These are phyloP conservation scores for Naganishia friedmannii DNA, from an alignment of 768 basidiomycete species.

Conservation along the genomic window DNA sequence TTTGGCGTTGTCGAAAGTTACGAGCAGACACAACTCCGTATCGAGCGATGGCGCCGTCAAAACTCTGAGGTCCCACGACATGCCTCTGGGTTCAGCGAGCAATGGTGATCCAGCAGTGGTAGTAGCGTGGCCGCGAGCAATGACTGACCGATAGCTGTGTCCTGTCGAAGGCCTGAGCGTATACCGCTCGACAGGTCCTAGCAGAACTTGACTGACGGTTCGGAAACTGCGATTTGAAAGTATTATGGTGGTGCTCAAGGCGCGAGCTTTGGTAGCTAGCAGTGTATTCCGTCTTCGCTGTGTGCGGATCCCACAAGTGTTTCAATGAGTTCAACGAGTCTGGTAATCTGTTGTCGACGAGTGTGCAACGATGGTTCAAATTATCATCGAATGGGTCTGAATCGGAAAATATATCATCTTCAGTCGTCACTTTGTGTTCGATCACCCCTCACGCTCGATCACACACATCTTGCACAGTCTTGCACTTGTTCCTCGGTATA, in stretches of 20 bases:
- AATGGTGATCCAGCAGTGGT: not conserved
- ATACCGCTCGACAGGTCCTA: not conserved
- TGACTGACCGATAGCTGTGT: no score
- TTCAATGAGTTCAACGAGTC: not conserved
- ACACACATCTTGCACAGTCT: not conserved
- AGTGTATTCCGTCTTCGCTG: not conserved
- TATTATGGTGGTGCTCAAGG: not conserved
- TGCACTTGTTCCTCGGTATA: no score
- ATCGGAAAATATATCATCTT: slow-evolving; percentile 18
- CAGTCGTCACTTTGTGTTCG: slow-evolving; percentile 19
- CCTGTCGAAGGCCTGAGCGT: not conserved
- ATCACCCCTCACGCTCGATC: slow-evolving; percentile 16
- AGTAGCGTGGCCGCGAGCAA: no score
- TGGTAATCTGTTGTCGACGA: not conserved
- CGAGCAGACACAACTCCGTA: slow-evolving; percentile 72
- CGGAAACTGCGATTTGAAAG: slow-evolving; percentile 16
- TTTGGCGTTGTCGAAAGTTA: slow-evolving; percentile 72
- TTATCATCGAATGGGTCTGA: not conserved
- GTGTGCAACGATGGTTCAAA: not conserved
- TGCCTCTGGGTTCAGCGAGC: slow-evolving; percentile 7
- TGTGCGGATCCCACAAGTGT: not conserved
- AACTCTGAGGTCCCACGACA: slow-evolving; percentile 43
- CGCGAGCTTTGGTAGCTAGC: not conserved
- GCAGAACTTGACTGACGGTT: not conserved
- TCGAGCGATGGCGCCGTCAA: slow-evolving; percentile 57